Conservation (phyloP, 169 alveolate genomes). For the Besnoitia besnoiti region DNA sequence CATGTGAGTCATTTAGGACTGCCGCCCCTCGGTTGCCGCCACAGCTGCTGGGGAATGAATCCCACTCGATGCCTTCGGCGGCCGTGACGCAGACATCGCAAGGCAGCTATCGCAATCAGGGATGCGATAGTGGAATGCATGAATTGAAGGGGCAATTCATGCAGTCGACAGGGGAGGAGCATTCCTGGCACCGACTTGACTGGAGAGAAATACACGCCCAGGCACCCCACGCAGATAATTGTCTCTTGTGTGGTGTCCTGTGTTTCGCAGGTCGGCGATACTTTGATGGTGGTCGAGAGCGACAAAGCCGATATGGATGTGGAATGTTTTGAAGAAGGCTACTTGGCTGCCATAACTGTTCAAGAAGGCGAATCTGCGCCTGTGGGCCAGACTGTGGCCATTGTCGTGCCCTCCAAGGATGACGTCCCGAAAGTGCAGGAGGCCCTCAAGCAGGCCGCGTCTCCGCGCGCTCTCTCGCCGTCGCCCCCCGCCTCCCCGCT, state of each 20-base stretch:
- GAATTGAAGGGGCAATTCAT: too few species aligned
- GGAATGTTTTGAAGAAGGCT: conserved; percentile 76
- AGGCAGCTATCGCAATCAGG: too few species aligned
- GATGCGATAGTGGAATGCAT: too few species aligned
- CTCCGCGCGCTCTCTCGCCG: background rate
- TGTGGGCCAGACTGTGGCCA: conserved; percentile 56
- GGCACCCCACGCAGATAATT: too few species aligned
- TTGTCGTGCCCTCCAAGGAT: conserved; percentile 27
- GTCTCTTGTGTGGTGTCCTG: background rate
- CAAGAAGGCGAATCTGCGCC: conserved; percentile 37
- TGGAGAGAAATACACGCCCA: too few species aligned
- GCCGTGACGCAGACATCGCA: too few species aligned
- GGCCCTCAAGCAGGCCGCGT: background rate
- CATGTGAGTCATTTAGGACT: conserved; percentile 54
- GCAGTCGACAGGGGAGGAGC: too few species aligned
- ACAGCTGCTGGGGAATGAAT: too few species aligned
- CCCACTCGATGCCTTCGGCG: too few species aligned
- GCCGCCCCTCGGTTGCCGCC: background rate
- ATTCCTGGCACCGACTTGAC: too few species aligned
- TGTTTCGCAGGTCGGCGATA: conserved; percentile 45
- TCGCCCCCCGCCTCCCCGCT: background rate
- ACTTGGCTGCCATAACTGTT: conserved; percentile 21
- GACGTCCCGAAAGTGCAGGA: conserved; percentile 32
- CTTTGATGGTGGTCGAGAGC: conserved; percentile 65
- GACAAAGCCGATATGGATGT: conserved; percentile 80